phyloP scores from a whole-genome alignment of 306 rosid species.

The Carpinus viminea region DNA sequence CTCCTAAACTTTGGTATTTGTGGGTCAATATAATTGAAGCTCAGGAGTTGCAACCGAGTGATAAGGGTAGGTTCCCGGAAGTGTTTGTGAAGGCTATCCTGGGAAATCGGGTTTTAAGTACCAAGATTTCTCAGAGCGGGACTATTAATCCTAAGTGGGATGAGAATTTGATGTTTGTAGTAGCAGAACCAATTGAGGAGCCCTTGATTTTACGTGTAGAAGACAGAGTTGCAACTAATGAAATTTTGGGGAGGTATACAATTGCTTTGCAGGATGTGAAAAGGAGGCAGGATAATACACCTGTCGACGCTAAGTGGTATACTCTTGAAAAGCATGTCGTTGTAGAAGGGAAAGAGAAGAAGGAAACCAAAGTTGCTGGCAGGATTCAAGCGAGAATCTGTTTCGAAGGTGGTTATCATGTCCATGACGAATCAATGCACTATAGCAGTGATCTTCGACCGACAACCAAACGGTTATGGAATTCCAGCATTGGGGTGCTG shows the following conservation, averaged over 20 bases:
- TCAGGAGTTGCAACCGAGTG: slow-evolving; percentile 70
- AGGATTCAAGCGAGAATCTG: slow-evolving; percentile 84
- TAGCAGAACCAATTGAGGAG: slow-evolving; percentile 86
- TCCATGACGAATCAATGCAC: slow-evolving; percentile 87
- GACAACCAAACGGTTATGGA: slow-evolving; percentile 81
- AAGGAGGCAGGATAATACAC: slow-evolving; percentile 75
- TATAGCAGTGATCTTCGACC: slow-evolving; percentile 97
- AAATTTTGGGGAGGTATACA: slow-evolving; percentile 66
- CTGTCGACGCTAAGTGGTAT: slow-evolving; percentile 72
- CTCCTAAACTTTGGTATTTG: slow-evolving; percentile 97
- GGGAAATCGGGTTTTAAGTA: slow-evolving; percentile 76
- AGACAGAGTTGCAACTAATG: slow-evolving; percentile 43
- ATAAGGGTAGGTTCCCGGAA: slow-evolving; percentile 81
- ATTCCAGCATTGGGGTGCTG: slow-evolving; percentile 77
- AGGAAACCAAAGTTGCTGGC: slow-evolving; percentile 81
- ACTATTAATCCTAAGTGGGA: slow-evolving; percentile 90
- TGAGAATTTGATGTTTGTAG: slow-evolving; percentile 95
- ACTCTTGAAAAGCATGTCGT: slow-evolving; percentile 67
- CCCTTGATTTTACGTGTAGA: slow-evolving; percentile 80
- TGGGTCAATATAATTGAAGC: slow-evolving; percentile 94
- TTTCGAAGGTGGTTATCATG: slow-evolving; percentile 95
- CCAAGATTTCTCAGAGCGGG: slow-evolving; percentile 67
- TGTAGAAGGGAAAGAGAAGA: slow-evolving; percentile 85
- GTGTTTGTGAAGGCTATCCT: slow-evolving; percentile 78
- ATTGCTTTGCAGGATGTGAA: slow-evolving; percentile 56